A percentile compares a stretch with the other conserved stretches of the same genome.
These are phyloP conservation scores for Circinella umbellata DNA, from an alignment of 371 early-diverging fungal genomes.

Conservation along the genomic window DNA sequence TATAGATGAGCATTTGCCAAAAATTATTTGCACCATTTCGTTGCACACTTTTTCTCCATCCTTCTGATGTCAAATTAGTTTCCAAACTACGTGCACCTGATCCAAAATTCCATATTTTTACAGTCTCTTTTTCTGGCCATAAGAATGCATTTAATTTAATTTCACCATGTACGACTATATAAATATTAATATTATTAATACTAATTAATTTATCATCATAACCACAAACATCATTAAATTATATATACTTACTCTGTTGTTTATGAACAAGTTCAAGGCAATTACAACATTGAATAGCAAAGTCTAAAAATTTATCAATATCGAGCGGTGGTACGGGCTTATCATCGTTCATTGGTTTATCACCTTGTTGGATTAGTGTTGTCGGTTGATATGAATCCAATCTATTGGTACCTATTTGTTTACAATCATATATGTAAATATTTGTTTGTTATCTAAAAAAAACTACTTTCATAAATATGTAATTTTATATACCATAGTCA, in stretches of 20 bases:
- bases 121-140: conserved; percentile 39
- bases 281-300: conserved; percentile 53
- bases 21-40: conserved; percentile 35
- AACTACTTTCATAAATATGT: not conserved
- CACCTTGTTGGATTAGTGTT: not conserved
- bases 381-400: conserved; percentile 34
- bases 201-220: not conserved
- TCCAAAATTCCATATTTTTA: conserved; percentile 54
- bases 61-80: conserved; percentile 47
- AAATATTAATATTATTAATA: not conserved
- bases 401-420: conserved; percentile 28
- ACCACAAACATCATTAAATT: not conserved
- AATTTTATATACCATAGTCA: conserved; percentile 26
- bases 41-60: conserved; percentile 49
- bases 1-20: conserved; percentile 43
- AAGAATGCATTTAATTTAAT: conserved; percentile 47
- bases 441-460: no score
- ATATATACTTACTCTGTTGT: conserved; percentile 38
- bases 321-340: conserved; percentile 10
- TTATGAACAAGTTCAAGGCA: conserved; percentile 51
- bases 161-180: conserved; percentile 51
- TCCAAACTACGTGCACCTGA: conserved; percentile 47
- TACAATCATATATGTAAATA: no score
- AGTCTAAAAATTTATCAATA: conserved; percentile 37
- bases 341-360: not conserved